Percentiles rank a stretch among this genome's conserved stretches.
Conservation (phyloP, 495 filamentous ascomycete genomes). For the Gamarada debralockiae region DNA sequence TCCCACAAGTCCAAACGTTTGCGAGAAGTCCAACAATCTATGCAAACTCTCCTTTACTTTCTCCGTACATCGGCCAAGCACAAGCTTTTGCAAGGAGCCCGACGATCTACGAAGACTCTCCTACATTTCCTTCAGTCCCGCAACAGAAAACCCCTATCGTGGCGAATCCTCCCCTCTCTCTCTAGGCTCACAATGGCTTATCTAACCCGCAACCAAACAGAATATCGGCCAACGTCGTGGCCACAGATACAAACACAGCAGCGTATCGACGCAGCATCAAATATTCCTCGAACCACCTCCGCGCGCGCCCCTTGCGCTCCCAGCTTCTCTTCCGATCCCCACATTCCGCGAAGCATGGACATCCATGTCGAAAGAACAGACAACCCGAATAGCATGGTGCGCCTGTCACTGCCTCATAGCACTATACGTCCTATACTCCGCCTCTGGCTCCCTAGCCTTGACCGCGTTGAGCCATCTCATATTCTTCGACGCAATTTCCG, state of each 20-base stretch:
- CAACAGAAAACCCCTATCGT: no score
- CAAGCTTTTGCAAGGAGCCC: no score
- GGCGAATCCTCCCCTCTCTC: no score
- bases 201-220: constrained; percentile 29
- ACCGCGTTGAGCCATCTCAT: constrained; percentile 91
- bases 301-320: constrained; percentile 80
- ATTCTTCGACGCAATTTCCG: constrained; percentile 89
- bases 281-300: constrained; percentile 95
- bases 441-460: constrained; percentile 83
- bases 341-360: constrained; percentile 79
- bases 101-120: no score
- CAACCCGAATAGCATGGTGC: constrained; percentile 80
- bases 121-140: no score
- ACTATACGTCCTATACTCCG: constrained; percentile 76
- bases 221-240: constrained; percentile 88
- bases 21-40: no score
- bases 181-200: no score
- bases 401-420: constrained; percentile 80
- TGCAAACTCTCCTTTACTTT: no score
- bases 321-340: constrained; percentile 92
- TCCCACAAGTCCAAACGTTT: no score
- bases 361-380: constrained; percentile 86
- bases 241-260: constrained; percentile 97
- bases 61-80: no score
- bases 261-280: constrained; percentile 79